Base-by-base conservation (phyloP, 805 yeast genomes). In the Monosporozyma servazzii region DNA sequence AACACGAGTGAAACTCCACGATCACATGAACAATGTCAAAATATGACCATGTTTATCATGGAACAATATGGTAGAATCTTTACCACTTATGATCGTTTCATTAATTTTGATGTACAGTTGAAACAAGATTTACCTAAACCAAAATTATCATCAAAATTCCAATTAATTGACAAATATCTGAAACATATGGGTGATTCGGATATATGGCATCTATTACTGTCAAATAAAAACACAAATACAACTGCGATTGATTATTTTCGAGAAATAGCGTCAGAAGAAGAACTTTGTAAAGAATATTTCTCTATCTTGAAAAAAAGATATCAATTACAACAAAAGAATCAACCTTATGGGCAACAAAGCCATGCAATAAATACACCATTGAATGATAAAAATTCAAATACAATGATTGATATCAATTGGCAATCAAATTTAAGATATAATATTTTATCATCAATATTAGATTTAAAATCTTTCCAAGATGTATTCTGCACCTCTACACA, bases 391-490 rank as follows among this genome's bases (percentile, higher is more conserved):
- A 41, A 41, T 41, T 41, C 44, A 2, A 41, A 41, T 41, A 21
- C 44, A 41, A 41, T 41, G 44, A 21, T 41, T 21, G 44, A 41
- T 41, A 41, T 41, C 11, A 41, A 41, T 45, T 47, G 55, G 33
- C 58, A 58, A 21, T 58, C 64, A 3, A 54, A 55, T 9, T 48
- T 46, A 36, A 57, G 68, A 50, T 69, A 66, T 49, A 52, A 57
- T 10, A 53, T 59, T 18, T 47, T 66, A 5, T 27, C 47, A 15
- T 10, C 25, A 15, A 50, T 64, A 7, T 45, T 65, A 27, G 45
- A 52, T 11, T 51, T 57, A 18, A 51, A 53, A 21, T 39, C 30
- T 21, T 41, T 21, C 11, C 21, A 41, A 18, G 44, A 41, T 41
- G 11, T 41, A 10, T 4, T 8, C 2, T 41, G 44, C 21, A 41